These are phyloP conservation scores for Psilocybe sp. DNA, from an alignment of 768 basidiomycete species.

Conservation along the genomic window DNA sequence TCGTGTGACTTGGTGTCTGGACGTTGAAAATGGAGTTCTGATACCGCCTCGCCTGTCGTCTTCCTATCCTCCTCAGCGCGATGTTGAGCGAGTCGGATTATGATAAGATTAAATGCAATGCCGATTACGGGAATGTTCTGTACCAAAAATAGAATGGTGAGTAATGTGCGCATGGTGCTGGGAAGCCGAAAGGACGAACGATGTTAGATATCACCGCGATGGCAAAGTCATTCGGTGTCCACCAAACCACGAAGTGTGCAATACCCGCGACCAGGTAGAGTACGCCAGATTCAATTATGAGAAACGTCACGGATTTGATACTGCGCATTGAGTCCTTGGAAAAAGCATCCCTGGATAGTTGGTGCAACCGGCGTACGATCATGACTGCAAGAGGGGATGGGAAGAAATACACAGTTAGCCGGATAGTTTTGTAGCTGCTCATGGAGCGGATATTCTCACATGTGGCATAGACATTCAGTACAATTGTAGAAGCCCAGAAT, in stretches of 20 bases:
- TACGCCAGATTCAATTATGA: constrained; percentile 3
- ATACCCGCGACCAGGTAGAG: constrained; percentile 3
- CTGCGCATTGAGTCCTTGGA: neutral
- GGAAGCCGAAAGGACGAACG: neutral
- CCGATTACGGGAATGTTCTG: constrained; percentile 8
- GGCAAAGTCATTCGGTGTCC: constrained; percentile 4
- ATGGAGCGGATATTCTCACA: neutral
- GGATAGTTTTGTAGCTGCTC: no score
- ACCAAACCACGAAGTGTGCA: constrained; percentile 5
- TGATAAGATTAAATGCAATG: constrained; percentile 5
- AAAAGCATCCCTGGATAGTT: neutral
- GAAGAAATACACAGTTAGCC: no score
- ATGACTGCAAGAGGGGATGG: no score
- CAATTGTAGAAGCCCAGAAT: constrained; percentile 6
- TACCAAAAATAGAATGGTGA: neutral
- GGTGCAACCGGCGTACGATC: neutral
- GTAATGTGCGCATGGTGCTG: neutral
- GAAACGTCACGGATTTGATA: neutral
- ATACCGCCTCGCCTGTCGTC: neutral
- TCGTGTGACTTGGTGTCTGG: neutral
- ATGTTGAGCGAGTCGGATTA: constrained; percentile 2
- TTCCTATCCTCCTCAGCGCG: neutral
- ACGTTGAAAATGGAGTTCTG: neutral
- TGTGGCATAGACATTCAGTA: constrained; percentile 2
- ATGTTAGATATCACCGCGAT: constrained; percentile 4